Evolutionary conservation across 2,329 filamentous ascomycete genomes (phyloP).

Genomic region (Gremmenia infestans): DNA sequence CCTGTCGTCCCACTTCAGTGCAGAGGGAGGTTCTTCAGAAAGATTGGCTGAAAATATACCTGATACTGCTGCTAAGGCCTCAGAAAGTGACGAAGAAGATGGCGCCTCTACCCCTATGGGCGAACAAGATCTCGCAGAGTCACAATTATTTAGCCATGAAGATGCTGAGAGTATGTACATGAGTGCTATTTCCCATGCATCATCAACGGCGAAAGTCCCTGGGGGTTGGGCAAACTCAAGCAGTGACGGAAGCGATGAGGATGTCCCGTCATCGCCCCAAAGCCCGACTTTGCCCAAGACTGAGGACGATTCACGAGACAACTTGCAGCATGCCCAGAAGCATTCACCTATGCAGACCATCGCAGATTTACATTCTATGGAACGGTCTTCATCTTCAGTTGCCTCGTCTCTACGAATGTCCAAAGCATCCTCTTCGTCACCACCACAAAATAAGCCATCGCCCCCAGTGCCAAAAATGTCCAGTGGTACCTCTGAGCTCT

Average conservation of each 20-base stretch:
- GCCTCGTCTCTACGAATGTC: slow-evolving; percentile 7
- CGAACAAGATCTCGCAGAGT: slow-evolving; percentile 53
- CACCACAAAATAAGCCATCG: slow-evolving; percentile 4
- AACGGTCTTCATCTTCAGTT: slow-evolving; percentile 5
- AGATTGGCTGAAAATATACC: background rate
- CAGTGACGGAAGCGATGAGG: slow-evolving; percentile 14
- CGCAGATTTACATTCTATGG: background rate
- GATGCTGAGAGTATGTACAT: slow-evolving; percentile 86
- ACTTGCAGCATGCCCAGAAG: slow-evolving; percentile 24
- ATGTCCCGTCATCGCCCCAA: slow-evolving; percentile 11
- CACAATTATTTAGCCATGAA: slow-evolving; percentile 70
- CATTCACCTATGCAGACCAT: slow-evolving; percentile 1
- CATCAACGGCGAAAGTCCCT: slow-evolving; percentile 19
- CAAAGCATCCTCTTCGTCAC: slow-evolving; percentile 7
- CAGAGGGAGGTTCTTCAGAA: background rate
- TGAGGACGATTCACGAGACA: slow-evolving; percentile 15
- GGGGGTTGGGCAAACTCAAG: slow-evolving; percentile 24
- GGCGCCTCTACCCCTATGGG: slow-evolving; percentile 15
- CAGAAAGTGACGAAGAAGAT: slow-evolving; percentile 13
- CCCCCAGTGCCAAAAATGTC: slow-evolving; percentile 17
- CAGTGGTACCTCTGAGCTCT: slow-evolving; percentile 25
- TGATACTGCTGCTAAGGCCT: background rate
- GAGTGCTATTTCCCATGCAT: slow-evolving; percentile 57
- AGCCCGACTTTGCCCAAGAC: slow-evolving; percentile 14
- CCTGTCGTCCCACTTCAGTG: background rate